Evolutionary conservation across 139 green algal genomes (phyloP).

Genomic region (Chlamydomonas schloesseri): DNA sequence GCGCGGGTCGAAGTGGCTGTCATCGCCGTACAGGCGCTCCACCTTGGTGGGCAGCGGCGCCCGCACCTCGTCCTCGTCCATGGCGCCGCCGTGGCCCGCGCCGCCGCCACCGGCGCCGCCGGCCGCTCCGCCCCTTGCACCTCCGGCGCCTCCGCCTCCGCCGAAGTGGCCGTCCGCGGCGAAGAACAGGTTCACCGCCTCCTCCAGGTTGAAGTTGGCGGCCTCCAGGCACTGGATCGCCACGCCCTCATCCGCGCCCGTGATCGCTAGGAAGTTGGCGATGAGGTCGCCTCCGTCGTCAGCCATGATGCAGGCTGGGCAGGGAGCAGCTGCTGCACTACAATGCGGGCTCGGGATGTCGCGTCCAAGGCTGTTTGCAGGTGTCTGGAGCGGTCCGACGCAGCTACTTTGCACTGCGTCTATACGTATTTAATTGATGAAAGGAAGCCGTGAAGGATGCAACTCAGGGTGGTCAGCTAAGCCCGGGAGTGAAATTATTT

Average conservation of each 20-base stretch:
- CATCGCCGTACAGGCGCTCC: conserved; percentile 77
- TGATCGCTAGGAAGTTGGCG: conserved; percentile 65
- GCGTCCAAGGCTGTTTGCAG: too few species aligned
- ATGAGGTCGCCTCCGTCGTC: conserved; percentile 46
- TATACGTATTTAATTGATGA: too few species aligned
- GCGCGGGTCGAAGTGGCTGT: conserved; percentile 47
- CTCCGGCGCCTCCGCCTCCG: conserved; percentile 12
- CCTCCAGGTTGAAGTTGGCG: conserved; percentile 67
- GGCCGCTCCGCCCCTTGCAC: neutral
- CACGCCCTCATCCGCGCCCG: conserved; percentile 47
- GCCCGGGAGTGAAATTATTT: too few species aligned
- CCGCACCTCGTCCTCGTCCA: conserved; percentile 57
- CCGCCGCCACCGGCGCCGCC: neutral
- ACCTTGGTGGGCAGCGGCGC: conserved; percentile 64
- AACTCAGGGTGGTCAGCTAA: too few species aligned
- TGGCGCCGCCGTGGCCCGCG: neutral
- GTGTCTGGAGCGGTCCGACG: too few species aligned
- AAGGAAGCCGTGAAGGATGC: too few species aligned
- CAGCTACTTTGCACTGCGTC: too few species aligned
- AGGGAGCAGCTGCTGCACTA: too few species aligned
- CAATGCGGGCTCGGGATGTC: too few species aligned
- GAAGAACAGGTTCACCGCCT: conserved; percentile 77
- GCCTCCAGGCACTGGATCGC: conserved; percentile 66
- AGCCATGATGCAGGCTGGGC: conserved; percentile 19
- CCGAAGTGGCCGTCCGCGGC: conserved; percentile 43